A percentile compares a stretch with the other conserved stretches of the same genome.
Conservation (phyloP, 495 filamentous ascomycete genomes). For the Talaromyces borbonicus region DNA sequence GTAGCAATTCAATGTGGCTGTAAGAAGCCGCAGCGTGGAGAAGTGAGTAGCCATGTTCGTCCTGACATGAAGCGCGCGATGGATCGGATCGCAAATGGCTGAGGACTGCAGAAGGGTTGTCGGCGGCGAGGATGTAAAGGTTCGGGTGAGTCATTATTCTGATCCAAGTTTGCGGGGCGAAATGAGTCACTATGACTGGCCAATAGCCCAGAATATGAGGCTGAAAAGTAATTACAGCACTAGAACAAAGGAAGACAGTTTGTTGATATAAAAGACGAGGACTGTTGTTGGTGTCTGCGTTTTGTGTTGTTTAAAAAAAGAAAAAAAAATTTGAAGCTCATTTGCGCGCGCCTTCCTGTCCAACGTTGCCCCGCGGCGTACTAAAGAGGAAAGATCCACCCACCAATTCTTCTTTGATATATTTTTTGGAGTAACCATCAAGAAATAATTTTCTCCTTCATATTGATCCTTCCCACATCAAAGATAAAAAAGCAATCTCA, state of each 20-base stretch:
- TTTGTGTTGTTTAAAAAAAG: background rate
- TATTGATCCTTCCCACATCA: too few species aligned
- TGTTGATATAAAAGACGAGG: background rate
- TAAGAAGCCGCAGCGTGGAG: constrained; percentile 91
- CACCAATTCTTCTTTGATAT: background rate
- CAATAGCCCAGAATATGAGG: too few species aligned
- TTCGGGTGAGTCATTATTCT: constrained; percentile 48
- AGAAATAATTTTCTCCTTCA: too few species aligned
- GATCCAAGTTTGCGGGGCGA: background rate
- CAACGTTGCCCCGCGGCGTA: constrained; percentile 3
- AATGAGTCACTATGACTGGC: constrained; percentile 3
- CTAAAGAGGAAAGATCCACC: constrained; percentile 6
- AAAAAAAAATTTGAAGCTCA: constrained; percentile 11
- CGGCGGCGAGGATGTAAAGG: constrained; percentile 67
- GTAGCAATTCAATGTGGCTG: constrained; percentile 70
- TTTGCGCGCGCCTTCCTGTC: constrained; percentile 1
- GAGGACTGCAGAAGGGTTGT: constrained; percentile 56
- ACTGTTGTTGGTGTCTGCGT: background rate
- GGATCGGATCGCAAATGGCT: constrained; percentile 57
- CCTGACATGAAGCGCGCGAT: constrained; percentile 56
- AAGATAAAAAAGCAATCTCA: too few species aligned
- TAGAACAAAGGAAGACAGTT: too few species aligned
- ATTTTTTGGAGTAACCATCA: too few species aligned
- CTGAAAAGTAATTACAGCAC: too few species aligned
- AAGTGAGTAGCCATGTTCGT: constrained; percentile 81